Base-by-base conservation (phyloP, 2,329 filamentous ascomycete genomes). In the Neofusicoccum umdonicola region DNA sequence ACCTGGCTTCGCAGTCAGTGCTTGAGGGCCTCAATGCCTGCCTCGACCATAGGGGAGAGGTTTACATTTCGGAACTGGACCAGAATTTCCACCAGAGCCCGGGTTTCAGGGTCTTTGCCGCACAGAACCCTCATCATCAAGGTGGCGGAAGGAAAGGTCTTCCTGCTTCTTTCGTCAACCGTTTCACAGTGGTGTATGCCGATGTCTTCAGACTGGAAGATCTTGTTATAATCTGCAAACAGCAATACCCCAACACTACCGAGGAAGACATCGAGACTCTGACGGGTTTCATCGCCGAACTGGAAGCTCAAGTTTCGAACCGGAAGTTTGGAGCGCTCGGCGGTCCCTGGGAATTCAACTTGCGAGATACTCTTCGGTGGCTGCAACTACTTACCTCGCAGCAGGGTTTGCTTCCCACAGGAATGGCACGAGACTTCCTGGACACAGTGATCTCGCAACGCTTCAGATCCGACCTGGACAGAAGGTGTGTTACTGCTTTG, bases 61-160 rank as follows among this genome's bases (percentile, higher is more conserved):
- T 97, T 0, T 99, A 97, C 73, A 88, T 99, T 66, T 92, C 95
- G 0, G 96, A 99, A 74, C 84, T 99, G 12, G 94, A 97, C 71
- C 93, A 96, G 72, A 93, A 92, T 2, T 99, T 99, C 78, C 89
- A 90, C 71, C 88, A 92, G 27, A 94, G 99, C 74, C 88, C 90
- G 0, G 83, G 93, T 68, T 99, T 99, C 78, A 88, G 90, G n/a
- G 86, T 99, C 0, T 99, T 99, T 72, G 95, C 96, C 13, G 93
- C 95, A 0, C 95, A 99, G 75, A 99, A 99, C 74, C 95, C 95
- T 8, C 95, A 99, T 77, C 92, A 97, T 71, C 95, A 99, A 78
- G 95, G 95, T 65, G 94, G 95, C 68, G 95, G 95, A 9, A 87
- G 95, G 70, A 99, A 99, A 78, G 95, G 95, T 44, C 81, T 99